phyloP scores from a whole-genome alignment of 306 rosid species.

The Aeschynomene evenia region DNA sequence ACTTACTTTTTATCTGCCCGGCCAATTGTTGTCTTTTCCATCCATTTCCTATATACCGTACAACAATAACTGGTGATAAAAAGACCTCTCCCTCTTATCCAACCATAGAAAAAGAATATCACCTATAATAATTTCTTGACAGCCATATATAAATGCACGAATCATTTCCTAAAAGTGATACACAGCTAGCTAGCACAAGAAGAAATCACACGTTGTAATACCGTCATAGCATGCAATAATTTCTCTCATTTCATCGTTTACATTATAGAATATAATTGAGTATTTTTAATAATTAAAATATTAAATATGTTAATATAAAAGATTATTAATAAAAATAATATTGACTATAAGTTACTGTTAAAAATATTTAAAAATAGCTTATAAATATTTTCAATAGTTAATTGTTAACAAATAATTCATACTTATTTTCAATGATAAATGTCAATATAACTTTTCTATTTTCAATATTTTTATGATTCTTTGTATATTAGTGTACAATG shows the following conservation, averaged over 20 bases:
- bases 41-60: neutral
- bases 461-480: no score
- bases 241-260: neutral
- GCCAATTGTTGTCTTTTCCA: neutral
- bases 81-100: neutral
- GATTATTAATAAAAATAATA: no score
- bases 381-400: no score
- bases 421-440: no score
- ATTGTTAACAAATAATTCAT: no score
- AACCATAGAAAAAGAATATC: neutral
- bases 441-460: no score
- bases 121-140: neutral
- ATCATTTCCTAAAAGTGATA: neutral
- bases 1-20: neutral
- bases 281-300: no score
- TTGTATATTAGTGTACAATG: no score
- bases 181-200: neutral
- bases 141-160: neutral
- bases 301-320: no score
- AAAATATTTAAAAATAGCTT: no score
- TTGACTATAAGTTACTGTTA: no score
- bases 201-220: neutral
- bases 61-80: neutral
- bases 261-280: no score
- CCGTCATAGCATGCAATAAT: neutral